Conservation (phyloP, 179 eudicot genomes). For the Vitellaria paradoxa region DNA sequence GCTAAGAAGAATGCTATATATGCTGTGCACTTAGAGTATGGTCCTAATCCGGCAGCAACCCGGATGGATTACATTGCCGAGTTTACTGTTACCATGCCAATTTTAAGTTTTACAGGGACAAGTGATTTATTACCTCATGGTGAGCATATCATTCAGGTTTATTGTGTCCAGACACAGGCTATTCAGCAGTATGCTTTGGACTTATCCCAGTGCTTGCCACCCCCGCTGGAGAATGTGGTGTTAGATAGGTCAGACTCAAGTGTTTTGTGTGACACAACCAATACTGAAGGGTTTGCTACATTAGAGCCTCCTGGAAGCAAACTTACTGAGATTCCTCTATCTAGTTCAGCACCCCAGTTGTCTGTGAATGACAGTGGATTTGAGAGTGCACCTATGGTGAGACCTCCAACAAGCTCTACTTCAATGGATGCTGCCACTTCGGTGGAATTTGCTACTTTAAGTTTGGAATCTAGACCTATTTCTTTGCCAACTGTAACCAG, state of each 20-base stretch:
- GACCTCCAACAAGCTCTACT: conserved; percentile 40
- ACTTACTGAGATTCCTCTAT: conserved; percentile 39
- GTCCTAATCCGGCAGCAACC: conserved; percentile 69
- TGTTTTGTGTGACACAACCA: conserved; percentile 49
- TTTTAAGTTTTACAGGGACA: conserved; percentile 92
- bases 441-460: conserved; percentile 38
- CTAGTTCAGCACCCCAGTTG: conserved; percentile 43
- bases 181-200: conserved; percentile 98
- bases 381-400: conserved; percentile 43
- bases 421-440: conserved; percentile 39
- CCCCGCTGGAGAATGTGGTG: conserved; percentile 60
- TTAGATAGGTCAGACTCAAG: conserved; percentile 69
- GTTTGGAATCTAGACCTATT: conserved; percentile 41
- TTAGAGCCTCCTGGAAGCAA: conserved; percentile 58
- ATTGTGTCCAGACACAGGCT: conserved; percentile 99
- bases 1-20: conserved; percentile 96
- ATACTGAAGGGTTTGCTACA: conserved; percentile 36
- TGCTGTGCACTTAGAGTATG: conserved; percentile 88
- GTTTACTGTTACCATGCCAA: conserved; percentile 98
- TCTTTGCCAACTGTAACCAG: conserved; percentile 36
- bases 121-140: conserved; percentile 77
- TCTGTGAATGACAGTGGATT: conserved; percentile 28
- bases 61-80: conserved; percentile 95
- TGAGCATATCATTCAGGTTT: conserved; percentile 86
- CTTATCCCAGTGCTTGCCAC: conserved; percentile 85